These are phyloP conservation scores for Paramecium sexaurelia DNA, from an alignment of 73 alveolate species.

Conservation along the genomic window DNA sequence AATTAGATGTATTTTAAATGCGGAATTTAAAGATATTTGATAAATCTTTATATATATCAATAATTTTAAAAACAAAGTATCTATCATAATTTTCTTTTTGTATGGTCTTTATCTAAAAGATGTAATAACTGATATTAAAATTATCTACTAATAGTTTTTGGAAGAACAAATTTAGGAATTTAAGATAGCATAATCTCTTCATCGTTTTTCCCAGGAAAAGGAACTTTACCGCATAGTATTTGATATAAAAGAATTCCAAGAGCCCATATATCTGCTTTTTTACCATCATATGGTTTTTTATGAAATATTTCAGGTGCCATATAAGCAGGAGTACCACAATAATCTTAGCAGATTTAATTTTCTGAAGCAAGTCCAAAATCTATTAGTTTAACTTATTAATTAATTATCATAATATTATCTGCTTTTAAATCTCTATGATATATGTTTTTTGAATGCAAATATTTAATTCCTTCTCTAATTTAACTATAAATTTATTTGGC, in stretches of 20 bases:
- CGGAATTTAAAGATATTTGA: too few relatives aligned
- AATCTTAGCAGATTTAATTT: slow-evolving; percentile 37
- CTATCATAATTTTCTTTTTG: neutral
- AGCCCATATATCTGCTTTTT: slow-evolving; percentile 64
- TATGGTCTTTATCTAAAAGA: neutral
- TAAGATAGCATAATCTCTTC: slow-evolving; percentile 59
- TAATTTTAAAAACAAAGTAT: neutral
- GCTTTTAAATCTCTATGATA: slow-evolving; percentile 77
- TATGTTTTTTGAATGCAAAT: slow-evolving; percentile 76
- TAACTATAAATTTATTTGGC: slow-evolving; percentile 62
- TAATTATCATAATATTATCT: slow-evolving; percentile 66
- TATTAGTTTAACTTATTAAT: slow-evolving; percentile 4
- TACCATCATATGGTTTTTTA: neutral
- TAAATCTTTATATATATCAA: too few relatives aligned
- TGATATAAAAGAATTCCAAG: neutral
- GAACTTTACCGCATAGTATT: slow-evolving; percentile 24
- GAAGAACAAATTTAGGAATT: neutral
- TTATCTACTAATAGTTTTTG: neutral
- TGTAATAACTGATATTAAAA: neutral
- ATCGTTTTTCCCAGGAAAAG: slow-evolving; percentile 63
- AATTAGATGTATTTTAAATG: too few relatives aligned
- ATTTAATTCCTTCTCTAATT: slow-evolving; percentile 71
- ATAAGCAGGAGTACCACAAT: slow-evolving; percentile 66
- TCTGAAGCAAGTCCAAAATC: slow-evolving; percentile 41
- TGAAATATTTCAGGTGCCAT: slow-evolving; percentile 54